Evolutionary conservation across 1,284 basidiomycete species (phyloP), one percentile per base, ranked within the genome.

Genomic region (Fistulinella staudtii): DNA sequence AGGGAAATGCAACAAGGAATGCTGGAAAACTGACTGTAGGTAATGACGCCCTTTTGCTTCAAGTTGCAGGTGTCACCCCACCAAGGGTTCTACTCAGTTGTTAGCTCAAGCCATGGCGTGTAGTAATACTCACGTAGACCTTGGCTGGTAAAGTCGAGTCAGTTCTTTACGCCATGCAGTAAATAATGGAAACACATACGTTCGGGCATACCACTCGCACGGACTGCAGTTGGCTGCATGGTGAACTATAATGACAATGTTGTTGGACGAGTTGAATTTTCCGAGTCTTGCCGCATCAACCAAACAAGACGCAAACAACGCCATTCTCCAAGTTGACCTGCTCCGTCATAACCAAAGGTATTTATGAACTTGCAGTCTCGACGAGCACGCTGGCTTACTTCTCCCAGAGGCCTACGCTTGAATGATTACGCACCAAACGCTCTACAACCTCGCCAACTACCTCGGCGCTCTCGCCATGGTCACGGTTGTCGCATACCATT

Each of bases 381-480:
- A n/a, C n/a, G n/a, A n/a, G n/a, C n/a, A n/a, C n/a, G n/a, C n/a
- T n/a, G n/a, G n/a, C n/a, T n/a, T n/a, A n/a, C n/a, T n/a, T n/a
- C n/a, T n/a, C n/a, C n/a, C n/a, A n/a, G n/a, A n/a, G n/a, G n/a
- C n/a, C n/a, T 14, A 53, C 41, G 18, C 45, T 45, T 31, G 8
- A 54, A 85, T 84, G 88, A 92, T 93, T 44, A 80, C 77, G 36
- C 82, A 93, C 69, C 70, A 76, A 49, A 89, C 89, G 13, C 75
- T 94, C 17, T 90, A 89, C 65, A 76, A 77, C 50, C 75, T 95
- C 40, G 87, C 92, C 36, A 94, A 93, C 69, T 74, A 79, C 23
- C 82, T 93, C 15, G 91, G 90, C 29, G 69, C 82, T n/a, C 71
- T 89, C 29, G 85, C 90, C 28, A 89, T 93, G 80, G 55, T 89